phyloP scores from a whole-genome alignment of 2,329 filamentous ascomycete species.

The Spiromastix sp. region DNA sequence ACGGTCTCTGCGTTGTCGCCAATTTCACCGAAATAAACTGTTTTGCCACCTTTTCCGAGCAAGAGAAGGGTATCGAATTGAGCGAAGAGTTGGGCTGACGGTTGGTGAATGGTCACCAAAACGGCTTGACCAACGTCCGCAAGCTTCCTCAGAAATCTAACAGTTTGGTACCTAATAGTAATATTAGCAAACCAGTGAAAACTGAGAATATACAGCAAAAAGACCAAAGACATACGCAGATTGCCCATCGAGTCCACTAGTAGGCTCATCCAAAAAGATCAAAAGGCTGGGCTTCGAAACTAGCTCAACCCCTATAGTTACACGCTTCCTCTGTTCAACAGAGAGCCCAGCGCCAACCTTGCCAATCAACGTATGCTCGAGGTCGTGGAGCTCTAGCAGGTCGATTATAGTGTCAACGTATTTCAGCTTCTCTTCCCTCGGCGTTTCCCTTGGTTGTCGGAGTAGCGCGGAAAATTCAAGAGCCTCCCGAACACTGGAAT shows the following conservation, averaged over 20 bases:
- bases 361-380: conserved; percentile 85
- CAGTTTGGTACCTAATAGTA: too few species aligned
- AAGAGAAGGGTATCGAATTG: conserved; percentile 60
- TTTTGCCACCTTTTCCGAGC: conserved; percentile 53
- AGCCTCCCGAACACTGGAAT: conserved; percentile 77
- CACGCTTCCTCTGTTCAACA: conserved; percentile 56
- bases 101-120: conserved; percentile 90
- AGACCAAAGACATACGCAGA: conserved; percentile 87
- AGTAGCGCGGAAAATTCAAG: conserved; percentile 76
- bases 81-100: conserved; percentile 86
- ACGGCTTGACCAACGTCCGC: conserved; percentile 83
- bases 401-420: conserved; percentile 89
- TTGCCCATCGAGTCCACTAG: conserved; percentile 84
- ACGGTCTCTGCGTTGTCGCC: conserved; percentile 48
- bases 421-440: conserved; percentile 64
- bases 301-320: conserved; percentile 89
- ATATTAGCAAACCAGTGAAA: too few species aligned
- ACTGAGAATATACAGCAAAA: too few species aligned
- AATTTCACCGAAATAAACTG: conserved; percentile 59
- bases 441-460: conserved; percentile 64
- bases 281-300: conserved; percentile 80
- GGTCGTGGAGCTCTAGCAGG: conserved; percentile 79
- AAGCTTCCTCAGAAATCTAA: conserved; percentile 76
- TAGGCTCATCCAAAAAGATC: conserved; percentile 88
- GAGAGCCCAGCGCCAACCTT: conserved; percentile 65